A percentile compares a stretch with the other conserved stretches of the same genome.
Evolutionary conservation across 148 eudicot species (phyloP).

Genomic region (Rhododendron griersonianum): DNA sequence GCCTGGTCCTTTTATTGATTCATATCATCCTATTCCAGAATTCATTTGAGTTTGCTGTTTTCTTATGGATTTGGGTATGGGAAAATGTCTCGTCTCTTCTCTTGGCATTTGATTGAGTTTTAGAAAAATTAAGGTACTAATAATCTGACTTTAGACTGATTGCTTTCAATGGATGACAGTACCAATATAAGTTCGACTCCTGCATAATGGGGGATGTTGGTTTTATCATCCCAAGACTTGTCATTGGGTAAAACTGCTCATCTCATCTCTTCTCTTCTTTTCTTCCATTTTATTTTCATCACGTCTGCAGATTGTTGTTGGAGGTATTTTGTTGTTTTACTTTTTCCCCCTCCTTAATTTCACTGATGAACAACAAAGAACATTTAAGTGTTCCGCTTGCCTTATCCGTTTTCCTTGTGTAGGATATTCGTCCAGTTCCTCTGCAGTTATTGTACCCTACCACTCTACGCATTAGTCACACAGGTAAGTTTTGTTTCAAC

Average conservation of each 20-base stretch:
- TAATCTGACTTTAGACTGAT: background rate
- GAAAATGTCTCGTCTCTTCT: background rate
- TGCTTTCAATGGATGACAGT: background rate
- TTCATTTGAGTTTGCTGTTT: constrained; percentile 27
- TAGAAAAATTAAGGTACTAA: background rate
- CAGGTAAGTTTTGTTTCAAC: background rate
- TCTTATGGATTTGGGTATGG: constrained; percentile 23
- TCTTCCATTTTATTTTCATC: background rate
- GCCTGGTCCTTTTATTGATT: constrained; percentile 16
- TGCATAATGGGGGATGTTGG: background rate
- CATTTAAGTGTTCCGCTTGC: background rate
- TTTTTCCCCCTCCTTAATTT: background rate
- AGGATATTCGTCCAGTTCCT: background rate
- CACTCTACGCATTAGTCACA: background rate
- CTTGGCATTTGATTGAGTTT: background rate
- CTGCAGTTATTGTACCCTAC: constrained; percentile 2
- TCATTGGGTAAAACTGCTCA: background rate
- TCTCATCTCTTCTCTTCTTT: background rate
- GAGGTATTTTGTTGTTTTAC: background rate
- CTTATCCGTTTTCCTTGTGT: background rate
- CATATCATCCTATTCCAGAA: constrained; percentile 27
- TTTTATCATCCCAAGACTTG: constrained; percentile 3
- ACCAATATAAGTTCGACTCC: background rate
- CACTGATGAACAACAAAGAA: background rate
- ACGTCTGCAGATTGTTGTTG: background rate